Percentiles rank a stretch among this genome's conserved stretches.
phyloP scores from a whole-genome alignment of 2,329 filamentous ascomycete species.

The Calcarisporium arbuscula region DNA sequence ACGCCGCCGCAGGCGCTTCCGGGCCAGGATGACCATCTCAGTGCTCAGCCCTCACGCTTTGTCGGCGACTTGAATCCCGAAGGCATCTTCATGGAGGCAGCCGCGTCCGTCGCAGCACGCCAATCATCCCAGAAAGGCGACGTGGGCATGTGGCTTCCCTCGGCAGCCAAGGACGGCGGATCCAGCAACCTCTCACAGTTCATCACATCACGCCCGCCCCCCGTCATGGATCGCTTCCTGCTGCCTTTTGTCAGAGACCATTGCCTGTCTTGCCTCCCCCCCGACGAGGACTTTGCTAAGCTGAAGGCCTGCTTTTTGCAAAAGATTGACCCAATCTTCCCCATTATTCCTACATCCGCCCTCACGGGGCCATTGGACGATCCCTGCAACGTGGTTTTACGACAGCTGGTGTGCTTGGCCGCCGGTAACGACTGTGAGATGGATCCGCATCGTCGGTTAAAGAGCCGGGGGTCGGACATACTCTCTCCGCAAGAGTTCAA shows the following conservation, averaged over 20 bases:
- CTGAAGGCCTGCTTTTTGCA: conserved; percentile 42
- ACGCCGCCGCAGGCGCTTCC: background rate
- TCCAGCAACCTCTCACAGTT: conserved; percentile 27
- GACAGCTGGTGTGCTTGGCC: conserved; percentile 49
- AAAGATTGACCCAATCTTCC: conserved; percentile 49
- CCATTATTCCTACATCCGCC: conserved; percentile 37
- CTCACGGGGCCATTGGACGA: conserved; percentile 23
- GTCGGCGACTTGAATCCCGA: conserved; percentile 56
- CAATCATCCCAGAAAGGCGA: conserved; percentile 41
- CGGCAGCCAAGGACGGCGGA: conserved; percentile 16
- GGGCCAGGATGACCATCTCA: conserved; percentile 11
- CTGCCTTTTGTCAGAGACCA: conserved; percentile 37
- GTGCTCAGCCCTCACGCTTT: conserved; percentile 37
- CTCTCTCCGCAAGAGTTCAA: conserved; percentile 43
- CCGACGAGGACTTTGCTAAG: conserved; percentile 36
- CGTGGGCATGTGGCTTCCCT: conserved; percentile 49
- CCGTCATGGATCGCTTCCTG: conserved; percentile 33
- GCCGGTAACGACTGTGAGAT: conserved; percentile 44
- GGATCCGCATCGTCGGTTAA: conserved; percentile 36
- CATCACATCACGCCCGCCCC: conserved; percentile 29
- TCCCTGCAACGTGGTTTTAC: conserved; percentile 36
- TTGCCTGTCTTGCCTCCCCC: conserved; percentile 42
- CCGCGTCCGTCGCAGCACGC: conserved; percentile 26
- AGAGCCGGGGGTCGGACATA: conserved; percentile 28
- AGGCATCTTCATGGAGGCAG: conserved; percentile 52